A percentile compares a stretch with the other conserved stretches of the same genome.
Conservation (phyloP, 2,329 filamentous ascomycete genomes). For the Metarhizium album region DNA sequence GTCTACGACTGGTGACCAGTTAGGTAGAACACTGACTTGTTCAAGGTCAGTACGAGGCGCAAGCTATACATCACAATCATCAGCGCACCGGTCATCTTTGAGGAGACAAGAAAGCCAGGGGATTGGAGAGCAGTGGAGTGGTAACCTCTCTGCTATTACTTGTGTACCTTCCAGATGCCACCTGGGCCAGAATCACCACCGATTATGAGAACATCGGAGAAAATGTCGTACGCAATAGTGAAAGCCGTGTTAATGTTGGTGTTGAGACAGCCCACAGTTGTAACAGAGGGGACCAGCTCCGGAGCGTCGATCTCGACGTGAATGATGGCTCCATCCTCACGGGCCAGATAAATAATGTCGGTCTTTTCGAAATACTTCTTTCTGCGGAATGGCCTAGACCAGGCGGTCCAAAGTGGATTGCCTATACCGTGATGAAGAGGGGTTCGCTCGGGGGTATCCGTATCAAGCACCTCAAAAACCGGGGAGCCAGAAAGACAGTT, state of each 20-base stretch:
- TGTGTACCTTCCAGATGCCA: conserved; percentile 57
- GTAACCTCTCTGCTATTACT: background rate
- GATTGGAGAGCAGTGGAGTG: background rate
- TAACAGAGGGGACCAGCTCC: conserved; percentile 42
- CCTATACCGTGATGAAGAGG: conserved; percentile 34
- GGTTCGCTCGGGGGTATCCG: conserved; percentile 29
- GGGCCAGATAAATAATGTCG: conserved; percentile 75
- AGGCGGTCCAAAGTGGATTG: conserved; percentile 65
- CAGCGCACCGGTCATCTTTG: background rate
- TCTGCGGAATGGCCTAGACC: conserved; percentile 67
- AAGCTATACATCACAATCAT: conserved; percentile 25
- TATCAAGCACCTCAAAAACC: conserved; percentile 33
- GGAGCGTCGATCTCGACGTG: conserved; percentile 57
- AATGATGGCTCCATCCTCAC: conserved; percentile 75
- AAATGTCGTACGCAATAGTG: conserved; percentile 57
- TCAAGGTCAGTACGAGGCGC: conserved; percentile 41
- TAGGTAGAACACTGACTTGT: conserved; percentile 41
- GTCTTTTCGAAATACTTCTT: conserved; percentile 49
- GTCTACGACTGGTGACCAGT: conserved; percentile 52
- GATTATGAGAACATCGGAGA: conserved; percentile 67
- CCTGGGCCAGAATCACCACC: conserved; percentile 72
- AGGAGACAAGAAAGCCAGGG: too few species aligned
- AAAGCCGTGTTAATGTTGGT: conserved; percentile 76
- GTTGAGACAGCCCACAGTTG: conserved; percentile 51
- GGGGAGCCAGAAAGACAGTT: conserved; percentile 42